Conservation (phyloP, 805 yeast genomes). For the Yarrowia bubula region DNA sequence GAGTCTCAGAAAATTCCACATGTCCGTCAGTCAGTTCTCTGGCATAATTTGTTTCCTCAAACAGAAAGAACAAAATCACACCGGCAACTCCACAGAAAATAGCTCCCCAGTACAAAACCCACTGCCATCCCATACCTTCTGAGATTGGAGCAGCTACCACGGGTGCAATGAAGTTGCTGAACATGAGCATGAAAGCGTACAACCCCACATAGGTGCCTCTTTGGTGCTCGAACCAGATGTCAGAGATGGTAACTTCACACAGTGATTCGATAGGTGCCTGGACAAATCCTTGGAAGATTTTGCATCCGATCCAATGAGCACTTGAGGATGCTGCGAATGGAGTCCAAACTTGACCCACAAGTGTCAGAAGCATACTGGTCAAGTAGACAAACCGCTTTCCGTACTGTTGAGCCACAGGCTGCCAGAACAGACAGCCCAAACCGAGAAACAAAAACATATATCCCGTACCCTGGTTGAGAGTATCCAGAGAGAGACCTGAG, state of each 20-base stretch:
- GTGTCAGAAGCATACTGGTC: conserved; percentile 43
- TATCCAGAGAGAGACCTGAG: conserved; percentile 42
- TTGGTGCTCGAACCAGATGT: conserved; percentile 75
- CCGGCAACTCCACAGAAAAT: conserved; percentile 22
- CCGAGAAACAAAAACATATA: conserved; percentile 53
- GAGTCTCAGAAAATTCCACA: not conserved
- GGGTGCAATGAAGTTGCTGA: not conserved
- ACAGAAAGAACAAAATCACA: not conserved
- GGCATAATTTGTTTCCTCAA: conserved; percentile 28
- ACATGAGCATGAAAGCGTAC: conserved; percentile 62
- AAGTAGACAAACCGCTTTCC: conserved; percentile 50
- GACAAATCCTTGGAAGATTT: conserved; percentile 50
- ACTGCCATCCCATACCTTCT: conserved; percentile 23
- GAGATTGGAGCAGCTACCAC: conserved; percentile 3
- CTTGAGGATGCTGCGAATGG: conserved; percentile 43
- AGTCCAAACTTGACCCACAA: conserved; percentile 45
- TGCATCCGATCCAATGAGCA: conserved; percentile 43
- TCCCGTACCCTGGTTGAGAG: conserved; percentile 51
- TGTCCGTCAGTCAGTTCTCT: not conserved
- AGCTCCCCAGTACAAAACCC: conserved; percentile 26
- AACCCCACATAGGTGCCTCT: conserved; percentile 68
- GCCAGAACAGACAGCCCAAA: conserved; percentile 50
- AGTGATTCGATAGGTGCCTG: conserved; percentile 82
- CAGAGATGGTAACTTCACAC: conserved; percentile 61
- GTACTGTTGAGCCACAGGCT: conserved; percentile 51